Conservation (phyloP, 768 basidiomycete genomes). For the Tremella yokohamensis region DNA sequence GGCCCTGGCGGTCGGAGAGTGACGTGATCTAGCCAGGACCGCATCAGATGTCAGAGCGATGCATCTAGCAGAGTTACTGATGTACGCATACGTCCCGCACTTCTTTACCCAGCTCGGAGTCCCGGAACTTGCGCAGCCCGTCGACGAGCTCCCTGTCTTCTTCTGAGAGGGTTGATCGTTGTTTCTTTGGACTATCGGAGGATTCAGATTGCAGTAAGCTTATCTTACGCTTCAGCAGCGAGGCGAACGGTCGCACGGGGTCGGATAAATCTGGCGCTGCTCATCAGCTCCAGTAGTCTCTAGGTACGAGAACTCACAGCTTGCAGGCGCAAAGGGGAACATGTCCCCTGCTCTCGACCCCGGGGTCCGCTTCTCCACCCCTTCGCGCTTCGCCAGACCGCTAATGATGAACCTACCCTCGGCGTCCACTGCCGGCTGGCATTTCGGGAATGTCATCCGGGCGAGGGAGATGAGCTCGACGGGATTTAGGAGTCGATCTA, state of each 20-base stretch:
- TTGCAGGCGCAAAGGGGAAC: conserved; percentile 36
- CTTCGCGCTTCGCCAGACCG: conserved; percentile 34
- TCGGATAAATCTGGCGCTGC: conserved; percentile 22
- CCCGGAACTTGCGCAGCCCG: conserved; percentile 37
- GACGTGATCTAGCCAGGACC: background rate
- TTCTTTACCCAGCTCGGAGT: conserved; percentile 30
- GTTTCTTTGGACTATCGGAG: background rate
- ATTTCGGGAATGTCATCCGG: conserved; percentile 40
- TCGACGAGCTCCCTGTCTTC: conserved; percentile 40
- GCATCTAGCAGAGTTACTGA: conserved; percentile 17
- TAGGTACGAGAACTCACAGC: conserved; percentile 14
- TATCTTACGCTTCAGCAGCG: conserved; percentile 30
- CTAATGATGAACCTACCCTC: conserved; percentile 37
- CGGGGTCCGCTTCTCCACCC: conserved; percentile 22
- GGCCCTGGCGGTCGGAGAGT: conserved; percentile 22
- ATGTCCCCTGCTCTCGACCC: conserved; percentile 28
- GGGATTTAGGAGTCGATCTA: conserved; percentile 38
- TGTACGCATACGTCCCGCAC: conserved; percentile 40
- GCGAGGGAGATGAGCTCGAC: conserved; percentile 40
- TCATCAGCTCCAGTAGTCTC: background rate
- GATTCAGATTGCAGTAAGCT: conserved; percentile 12
- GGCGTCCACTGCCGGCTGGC: conserved; percentile 31
- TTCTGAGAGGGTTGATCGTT: background rate
- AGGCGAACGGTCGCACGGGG: conserved; percentile 24
- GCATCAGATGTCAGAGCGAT: background rate